Percentiles rank a stretch among this genome's conserved stretches.
phyloP scores from a whole-genome alignment of 768 basidiomycete species.

The Tricholoma hemisulphureum region DNA sequence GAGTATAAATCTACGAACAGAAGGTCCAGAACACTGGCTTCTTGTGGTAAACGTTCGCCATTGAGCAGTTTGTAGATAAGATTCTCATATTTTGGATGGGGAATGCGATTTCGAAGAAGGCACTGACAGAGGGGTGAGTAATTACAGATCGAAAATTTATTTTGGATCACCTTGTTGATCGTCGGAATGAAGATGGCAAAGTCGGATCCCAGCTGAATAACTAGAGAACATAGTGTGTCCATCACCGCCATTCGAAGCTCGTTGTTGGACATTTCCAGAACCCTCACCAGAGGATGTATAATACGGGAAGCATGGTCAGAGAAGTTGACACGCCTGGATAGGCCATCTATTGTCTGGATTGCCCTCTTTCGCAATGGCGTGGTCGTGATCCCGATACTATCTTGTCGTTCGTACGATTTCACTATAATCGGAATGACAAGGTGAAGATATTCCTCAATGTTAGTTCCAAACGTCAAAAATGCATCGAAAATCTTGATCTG shows the following conservation, averaged over 20 bases:
- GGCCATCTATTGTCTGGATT: slow-evolving; percentile 85
- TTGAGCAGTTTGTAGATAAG: slow-evolving; percentile 86
- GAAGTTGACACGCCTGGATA: slow-evolving; percentile 93
- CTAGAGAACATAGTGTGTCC: slow-evolving; percentile 89
- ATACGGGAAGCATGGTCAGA: slow-evolving; percentile 97
- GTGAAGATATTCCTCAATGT: slow-evolving; percentile 97
- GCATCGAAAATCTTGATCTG: slow-evolving; percentile 94
- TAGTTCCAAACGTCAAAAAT: slow-evolving; percentile 91
- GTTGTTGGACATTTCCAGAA: slow-evolving; percentile 69
- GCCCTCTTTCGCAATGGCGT: slow-evolving; percentile 80
- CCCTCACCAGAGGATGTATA: slow-evolving; percentile 90
- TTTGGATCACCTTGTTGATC: slow-evolving; percentile 75
- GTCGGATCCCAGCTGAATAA: slow-evolving; percentile 92
- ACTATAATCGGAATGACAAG: slow-evolving; percentile 95
- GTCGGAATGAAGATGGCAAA: slow-evolving; percentile 98
- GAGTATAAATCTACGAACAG: slow-evolving; percentile 42
- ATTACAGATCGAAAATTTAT: not conserved
- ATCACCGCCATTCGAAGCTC: slow-evolving; percentile 85
- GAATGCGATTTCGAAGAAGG: slow-evolving; percentile 70
- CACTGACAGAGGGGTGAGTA: slow-evolving; percentile 45
- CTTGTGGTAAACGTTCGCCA: slow-evolving; percentile 89
- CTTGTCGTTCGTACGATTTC: slow-evolving; percentile 81
- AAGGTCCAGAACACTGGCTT: slow-evolving; percentile 70
- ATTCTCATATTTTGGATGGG: slow-evolving; percentile 82
- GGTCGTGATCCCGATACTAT: slow-evolving; percentile 54